A percentile compares a stretch with the other conserved stretches of the same genome.
Evolutionary conservation across 2,329 filamentous ascomycete genomes (phyloP).

Genomic region (Aureobasidium melanogenum): DNA sequence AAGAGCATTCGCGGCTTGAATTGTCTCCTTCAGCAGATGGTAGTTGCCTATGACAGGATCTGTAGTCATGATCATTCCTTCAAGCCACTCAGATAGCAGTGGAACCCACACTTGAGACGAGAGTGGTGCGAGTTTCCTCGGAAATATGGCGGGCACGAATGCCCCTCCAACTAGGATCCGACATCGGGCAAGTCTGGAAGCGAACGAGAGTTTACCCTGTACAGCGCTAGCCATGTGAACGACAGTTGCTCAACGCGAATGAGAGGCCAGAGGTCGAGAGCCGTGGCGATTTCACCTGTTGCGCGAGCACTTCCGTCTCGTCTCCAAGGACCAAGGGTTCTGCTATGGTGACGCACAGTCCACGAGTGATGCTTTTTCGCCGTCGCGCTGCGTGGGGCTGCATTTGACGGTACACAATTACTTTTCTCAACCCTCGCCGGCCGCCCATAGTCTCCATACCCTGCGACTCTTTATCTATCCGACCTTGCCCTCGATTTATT

Average conservation of each 20-base stretch:
- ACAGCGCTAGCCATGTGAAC: constrained; percentile 10
- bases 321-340: too few species aligned
- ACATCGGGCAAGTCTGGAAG: neutral
- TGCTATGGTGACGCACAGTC: constrained; percentile 3
- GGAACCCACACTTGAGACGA: neutral
- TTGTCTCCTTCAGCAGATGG: neutral
- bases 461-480: constrained; percentile 7
- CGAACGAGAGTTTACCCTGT: neutral
- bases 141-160: neutral
- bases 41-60: neutral
- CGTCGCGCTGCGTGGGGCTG: constrained; percentile 7
- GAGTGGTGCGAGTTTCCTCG: constrained; percentile 1
- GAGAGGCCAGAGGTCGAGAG: neutral
- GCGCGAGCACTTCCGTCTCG: neutral
- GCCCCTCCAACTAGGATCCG: neutral
- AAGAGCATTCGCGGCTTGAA: neutral
- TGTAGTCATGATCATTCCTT: neutral
- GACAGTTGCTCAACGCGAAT: constrained; percentile 7
- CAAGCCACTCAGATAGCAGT: constrained; percentile 2
- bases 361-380: constrained; percentile 1
- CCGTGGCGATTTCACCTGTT: neutral
- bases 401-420: constrained; percentile 6
- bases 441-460: neutral
- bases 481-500: neutral
- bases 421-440: constrained; percentile 11